Evolutionary conservation across 768 basidiomycete genomes (phyloP).

Genomic region (Kwoniella botswanensis): DNA sequence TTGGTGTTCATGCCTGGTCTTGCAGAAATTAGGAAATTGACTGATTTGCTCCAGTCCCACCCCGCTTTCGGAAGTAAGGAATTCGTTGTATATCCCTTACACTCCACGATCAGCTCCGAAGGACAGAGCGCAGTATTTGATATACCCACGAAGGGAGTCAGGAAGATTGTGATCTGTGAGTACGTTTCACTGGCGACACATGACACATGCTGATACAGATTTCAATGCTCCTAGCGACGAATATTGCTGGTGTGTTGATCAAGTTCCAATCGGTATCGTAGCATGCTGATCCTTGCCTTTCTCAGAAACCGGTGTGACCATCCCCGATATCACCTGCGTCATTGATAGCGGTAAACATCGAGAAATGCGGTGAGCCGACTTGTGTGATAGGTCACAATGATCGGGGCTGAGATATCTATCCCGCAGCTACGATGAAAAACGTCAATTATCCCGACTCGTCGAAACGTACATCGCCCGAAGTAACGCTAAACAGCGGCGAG

Average conservation of each 20-base stretch:
- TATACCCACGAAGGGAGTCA: constrained; percentile 73
- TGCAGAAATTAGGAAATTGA: constrained; percentile 86
- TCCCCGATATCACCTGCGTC: constrained; percentile 95
- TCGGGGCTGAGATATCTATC: background rate
- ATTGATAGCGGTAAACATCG: constrained; percentile 92
- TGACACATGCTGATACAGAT: background rate
- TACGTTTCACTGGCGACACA: background rate
- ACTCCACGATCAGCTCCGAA: constrained; percentile 91
- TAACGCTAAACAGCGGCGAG: constrained; percentile 81
- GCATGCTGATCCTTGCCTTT: background rate
- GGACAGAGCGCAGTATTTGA: constrained; percentile 91
- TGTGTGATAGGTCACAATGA: background rate
- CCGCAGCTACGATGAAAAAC: constrained; percentile 88
- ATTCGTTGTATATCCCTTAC: constrained; percentile 82
- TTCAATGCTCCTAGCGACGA: constrained; percentile 35
- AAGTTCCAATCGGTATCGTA: background rate
- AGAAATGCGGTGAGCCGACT: constrained; percentile 72
- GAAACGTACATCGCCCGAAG: constrained; percentile 91
- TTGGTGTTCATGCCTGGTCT: constrained; percentile 94
- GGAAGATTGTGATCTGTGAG: constrained; percentile 93
- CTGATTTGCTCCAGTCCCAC: constrained; percentile 80
- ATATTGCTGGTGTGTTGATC: constrained; percentile 30
- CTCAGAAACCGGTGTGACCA: constrained; percentile 96
- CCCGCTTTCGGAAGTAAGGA: constrained; percentile 68
- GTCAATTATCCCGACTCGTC: constrained; percentile 87